Percentiles rank a stretch among this genome's conserved stretches.
phyloP scores from a whole-genome alignment of 345 rosid genomes.

The Murraya koenigii region DNA sequence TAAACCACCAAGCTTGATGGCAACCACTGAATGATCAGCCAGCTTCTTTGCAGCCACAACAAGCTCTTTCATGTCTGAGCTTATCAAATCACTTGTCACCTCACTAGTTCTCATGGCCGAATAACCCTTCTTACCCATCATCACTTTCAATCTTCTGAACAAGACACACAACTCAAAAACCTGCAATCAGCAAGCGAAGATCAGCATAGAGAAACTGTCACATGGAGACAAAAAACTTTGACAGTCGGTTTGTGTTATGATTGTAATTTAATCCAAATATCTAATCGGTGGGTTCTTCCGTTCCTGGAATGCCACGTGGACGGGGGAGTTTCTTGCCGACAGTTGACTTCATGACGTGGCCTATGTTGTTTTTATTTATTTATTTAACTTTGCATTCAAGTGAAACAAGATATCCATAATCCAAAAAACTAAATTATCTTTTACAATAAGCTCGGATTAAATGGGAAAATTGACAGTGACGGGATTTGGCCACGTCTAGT shows the following conservation, averaged over 20 bases:
- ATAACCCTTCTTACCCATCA: conserved; percentile 17
- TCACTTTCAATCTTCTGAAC: conserved; percentile 6
- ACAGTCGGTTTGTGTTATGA: not conserved
- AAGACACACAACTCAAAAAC: not conserved
- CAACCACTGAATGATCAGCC: conserved; percentile 25
- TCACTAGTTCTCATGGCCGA: conserved; percentile 25
- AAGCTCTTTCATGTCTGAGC: conserved; percentile 37
- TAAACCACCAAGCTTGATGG: conserved; percentile 47
- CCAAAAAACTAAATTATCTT: too few relatives aligned
- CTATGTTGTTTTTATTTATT: not conserved
- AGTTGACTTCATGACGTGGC: not conserved
- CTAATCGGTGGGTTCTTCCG: not conserved
- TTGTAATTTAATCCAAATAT: not conserved
- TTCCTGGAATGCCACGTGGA: not conserved
- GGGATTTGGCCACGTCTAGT: too few relatives aligned
- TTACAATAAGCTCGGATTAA: too few relatives aligned
- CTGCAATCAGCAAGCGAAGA: not conserved
- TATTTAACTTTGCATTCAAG: not conserved
- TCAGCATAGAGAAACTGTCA: not conserved
- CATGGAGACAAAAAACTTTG: not conserved
- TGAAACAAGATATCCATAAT: too few relatives aligned
- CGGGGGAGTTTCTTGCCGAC: not conserved
- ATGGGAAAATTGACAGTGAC: too few relatives aligned
- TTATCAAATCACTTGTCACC: conserved; percentile 16
- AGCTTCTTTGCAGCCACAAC: conserved; percentile 38